Evolutionary conservation across 331 rosid species (phyloP).

Genomic region (Rhamnella rubrinervis): DNA sequence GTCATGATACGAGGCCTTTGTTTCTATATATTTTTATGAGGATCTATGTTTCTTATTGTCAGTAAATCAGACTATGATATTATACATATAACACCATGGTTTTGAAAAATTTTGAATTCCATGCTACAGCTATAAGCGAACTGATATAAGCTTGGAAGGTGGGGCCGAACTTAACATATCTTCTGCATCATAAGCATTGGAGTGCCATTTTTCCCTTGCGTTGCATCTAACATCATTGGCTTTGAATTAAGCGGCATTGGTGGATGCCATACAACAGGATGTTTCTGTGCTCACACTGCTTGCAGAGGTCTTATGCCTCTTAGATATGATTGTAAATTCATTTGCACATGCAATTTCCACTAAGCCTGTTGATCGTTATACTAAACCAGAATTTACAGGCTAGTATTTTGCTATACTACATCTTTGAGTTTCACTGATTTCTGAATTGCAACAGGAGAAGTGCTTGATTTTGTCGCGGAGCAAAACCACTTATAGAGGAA

Average conservation of each 20-base stretch:
- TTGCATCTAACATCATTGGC: not conserved
- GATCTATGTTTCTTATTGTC: not conserved
- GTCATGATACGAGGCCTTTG: not conserved
- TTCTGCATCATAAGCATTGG: conserved; percentile 15
- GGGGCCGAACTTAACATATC: conserved; percentile 13
- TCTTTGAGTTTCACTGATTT: conserved; percentile 5
- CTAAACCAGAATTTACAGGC: conserved; percentile 91
- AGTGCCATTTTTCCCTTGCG: not conserved
- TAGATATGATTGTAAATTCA: conserved; percentile 95
- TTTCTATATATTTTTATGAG: not conserved
- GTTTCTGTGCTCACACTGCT: conserved; percentile 79
- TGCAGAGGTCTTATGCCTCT: conserved; percentile 92
- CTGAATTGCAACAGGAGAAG: conserved; percentile 15
- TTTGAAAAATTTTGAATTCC: conserved; percentile 16
- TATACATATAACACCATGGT: conserved; percentile 14
- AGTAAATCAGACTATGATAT: not conserved
- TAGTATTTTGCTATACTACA: conserved; percentile 10
- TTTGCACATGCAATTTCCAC: conserved; percentile 90
- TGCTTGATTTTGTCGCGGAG: conserved; percentile 27
- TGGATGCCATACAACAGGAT: conserved; percentile 76
- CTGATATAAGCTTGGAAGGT: conserved; percentile 96
- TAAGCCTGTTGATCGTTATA: conserved; percentile 76
- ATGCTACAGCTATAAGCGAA: conserved; percentile 68
- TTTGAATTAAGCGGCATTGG: conserved; percentile 55
- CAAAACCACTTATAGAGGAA: no score